phyloP scores from a whole-genome alignment of 257 asterid genomes.

The Gentiana macrophylla region DNA sequence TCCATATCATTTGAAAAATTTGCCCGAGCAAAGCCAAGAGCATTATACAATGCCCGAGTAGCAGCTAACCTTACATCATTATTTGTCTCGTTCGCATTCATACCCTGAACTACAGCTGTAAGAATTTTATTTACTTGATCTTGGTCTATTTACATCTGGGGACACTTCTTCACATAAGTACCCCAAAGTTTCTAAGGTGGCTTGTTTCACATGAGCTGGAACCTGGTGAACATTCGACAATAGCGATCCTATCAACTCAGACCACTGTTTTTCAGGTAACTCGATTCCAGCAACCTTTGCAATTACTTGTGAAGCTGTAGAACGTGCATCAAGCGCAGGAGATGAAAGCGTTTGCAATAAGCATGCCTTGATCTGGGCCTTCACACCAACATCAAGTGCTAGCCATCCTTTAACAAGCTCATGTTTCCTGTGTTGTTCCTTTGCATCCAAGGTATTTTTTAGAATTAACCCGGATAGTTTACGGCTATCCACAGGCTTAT shows the following conservation, averaged over 20 bases:
- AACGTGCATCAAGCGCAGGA: slow-evolving; percentile 35
- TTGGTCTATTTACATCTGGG: slow-evolving; percentile 42
- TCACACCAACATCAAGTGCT: slow-evolving; percentile 29
- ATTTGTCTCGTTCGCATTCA: slow-evolving; percentile 40
- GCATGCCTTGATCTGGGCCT: slow-evolving; percentile 40
- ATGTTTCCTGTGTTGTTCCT: slow-evolving; percentile 45
- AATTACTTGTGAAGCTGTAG: slow-evolving; percentile 51
- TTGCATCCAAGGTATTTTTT: slow-evolving; percentile 59
- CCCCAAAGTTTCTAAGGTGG: slow-evolving; percentile 50
- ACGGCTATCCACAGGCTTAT: slow-evolving; percentile 58
- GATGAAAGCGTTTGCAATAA: slow-evolving; percentile 39
- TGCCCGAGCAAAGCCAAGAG: slow-evolving; percentile 50
- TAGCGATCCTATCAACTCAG: slow-evolving; percentile 41
- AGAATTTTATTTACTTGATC: slow-evolving; percentile 54
- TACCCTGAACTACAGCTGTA: slow-evolving; percentile 50
- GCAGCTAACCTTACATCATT: slow-evolving; percentile 48
- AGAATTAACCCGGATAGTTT: slow-evolving; percentile 50
- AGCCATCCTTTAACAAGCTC: slow-evolving; percentile 49
- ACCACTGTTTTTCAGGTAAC: slow-evolving; percentile 49
- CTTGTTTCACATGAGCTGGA: slow-evolving; percentile 43
- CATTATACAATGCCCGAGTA: slow-evolving; percentile 42
- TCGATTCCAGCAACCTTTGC: slow-evolving; percentile 60
- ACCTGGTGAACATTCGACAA: slow-evolving; percentile 40
- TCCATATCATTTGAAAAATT: slow-evolving; percentile 46
- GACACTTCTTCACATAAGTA: slow-evolving; percentile 49